phyloP scores from a whole-genome alignment of 495 filamentous ascomycete genomes.

The Pseudoneurospora amorphoporcata region DNA sequence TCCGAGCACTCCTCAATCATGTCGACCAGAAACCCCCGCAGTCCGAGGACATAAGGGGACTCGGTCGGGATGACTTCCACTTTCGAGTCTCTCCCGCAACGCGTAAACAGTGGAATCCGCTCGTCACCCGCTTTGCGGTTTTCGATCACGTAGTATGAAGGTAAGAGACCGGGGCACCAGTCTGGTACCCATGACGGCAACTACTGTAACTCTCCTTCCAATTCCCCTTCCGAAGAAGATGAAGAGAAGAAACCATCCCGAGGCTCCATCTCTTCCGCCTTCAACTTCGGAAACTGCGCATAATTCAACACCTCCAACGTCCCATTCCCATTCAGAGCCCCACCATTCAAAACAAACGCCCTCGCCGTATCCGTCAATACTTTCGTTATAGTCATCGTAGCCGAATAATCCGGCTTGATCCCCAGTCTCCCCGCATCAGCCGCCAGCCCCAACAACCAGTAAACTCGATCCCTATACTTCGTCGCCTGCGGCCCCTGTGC shows the following conservation, averaged over 20 bases:
- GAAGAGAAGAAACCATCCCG: not conserved
- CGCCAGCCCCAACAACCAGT: slow-evolving; percentile 5
- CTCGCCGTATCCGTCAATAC: slow-evolving; percentile 2
- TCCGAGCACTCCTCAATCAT: not conserved
- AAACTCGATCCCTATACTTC: slow-evolving; percentile 2
- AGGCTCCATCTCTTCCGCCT: not conserved
- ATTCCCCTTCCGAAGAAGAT: not conserved
- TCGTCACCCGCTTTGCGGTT: not conserved
- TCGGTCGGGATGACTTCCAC: not conserved
- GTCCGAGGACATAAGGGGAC: not conserved
- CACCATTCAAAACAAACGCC: slow-evolving; percentile 2
- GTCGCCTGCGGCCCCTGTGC: not conserved
- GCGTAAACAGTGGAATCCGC: not conserved
- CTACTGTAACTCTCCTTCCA: not conserved
- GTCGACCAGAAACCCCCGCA: slow-evolving; percentile 1
- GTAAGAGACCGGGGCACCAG: not conserved
- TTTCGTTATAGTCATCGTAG: not conserved
- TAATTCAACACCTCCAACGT: slow-evolving; percentile 2
- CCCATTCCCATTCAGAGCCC: not conserved
- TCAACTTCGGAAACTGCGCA: slow-evolving; percentile 5
- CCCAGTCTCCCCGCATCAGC: slow-evolving; percentile 3
- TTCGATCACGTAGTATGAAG: slow-evolving; percentile 2
- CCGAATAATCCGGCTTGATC: slow-evolving; percentile 2
- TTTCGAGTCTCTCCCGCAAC: not conserved
- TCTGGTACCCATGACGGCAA: slow-evolving; percentile 11